Conservation (phyloP, 2,329 filamentous ascomycete genomes). For the Eurotiales sp. region DNA sequence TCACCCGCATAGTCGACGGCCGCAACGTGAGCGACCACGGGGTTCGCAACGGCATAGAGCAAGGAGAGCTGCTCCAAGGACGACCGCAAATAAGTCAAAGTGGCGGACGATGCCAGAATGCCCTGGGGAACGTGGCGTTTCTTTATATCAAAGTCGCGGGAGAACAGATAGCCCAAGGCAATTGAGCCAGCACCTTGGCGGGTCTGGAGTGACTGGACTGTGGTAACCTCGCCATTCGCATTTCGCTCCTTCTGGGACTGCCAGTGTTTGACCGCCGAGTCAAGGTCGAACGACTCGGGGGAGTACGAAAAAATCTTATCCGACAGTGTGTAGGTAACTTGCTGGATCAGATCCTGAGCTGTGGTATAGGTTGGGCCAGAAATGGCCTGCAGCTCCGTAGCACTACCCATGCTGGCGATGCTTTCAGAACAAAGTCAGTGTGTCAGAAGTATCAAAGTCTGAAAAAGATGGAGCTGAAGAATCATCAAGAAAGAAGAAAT, state of each 20-base stretch:
- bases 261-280: slow-evolving; percentile 79
- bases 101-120: slow-evolving; percentile 80
- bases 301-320: slow-evolving; percentile 98
- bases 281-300: slow-evolving; percentile 86
- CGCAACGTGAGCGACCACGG: slow-evolving; percentile 87
- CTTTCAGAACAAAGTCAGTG: background rate
- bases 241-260: slow-evolving; percentile 66
- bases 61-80: slow-evolving; percentile 87
- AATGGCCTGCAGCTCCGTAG: slow-evolving; percentile 55
- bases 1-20: slow-evolving; percentile 76
- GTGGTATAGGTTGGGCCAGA: slow-evolving; percentile 89
- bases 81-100: slow-evolving; percentile 73
- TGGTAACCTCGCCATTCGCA: slow-evolving; percentile 73
- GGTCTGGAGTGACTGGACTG: slow-evolving; percentile 78
- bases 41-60: slow-evolving; percentile 86
- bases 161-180: slow-evolving; percentile 95
- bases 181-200: slow-evolving; percentile 84
- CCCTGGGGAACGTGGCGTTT: slow-evolving; percentile 91
- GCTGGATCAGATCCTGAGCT: slow-evolving; percentile 88
- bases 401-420: slow-evolving; percentile 7
- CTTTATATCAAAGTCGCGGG: slow-evolving; percentile 86
- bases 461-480: slow-evolving; percentile 3
- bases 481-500: background rate
- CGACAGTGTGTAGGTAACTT: slow-evolving; percentile 90
- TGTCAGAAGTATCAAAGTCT: slow-evolving; percentile 5